These are phyloP conservation scores for Circinella minor DNA, from an alignment of 371 early-diverging fungal species.

Conservation along the genomic window DNA sequence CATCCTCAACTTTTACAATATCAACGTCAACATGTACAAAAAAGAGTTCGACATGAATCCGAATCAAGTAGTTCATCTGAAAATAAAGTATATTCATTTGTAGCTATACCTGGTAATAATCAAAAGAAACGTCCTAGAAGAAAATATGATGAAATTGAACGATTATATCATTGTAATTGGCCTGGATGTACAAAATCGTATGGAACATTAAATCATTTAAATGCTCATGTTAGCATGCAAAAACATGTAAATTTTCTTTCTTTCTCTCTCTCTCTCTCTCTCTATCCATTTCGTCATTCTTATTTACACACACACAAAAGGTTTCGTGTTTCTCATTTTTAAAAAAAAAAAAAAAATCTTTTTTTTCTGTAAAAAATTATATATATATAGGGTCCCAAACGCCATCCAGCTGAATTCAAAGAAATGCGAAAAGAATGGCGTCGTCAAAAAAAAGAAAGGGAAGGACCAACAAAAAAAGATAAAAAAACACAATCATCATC, in stretches of 20 bases:
- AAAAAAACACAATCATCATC: neutral
- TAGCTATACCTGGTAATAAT: conserved; percentile 63
- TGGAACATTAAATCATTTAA: conserved; percentile 76
- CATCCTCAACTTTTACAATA: neutral
- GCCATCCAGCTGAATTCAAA: conserved; percentile 52
- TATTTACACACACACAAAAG: too few species aligned
- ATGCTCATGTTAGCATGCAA: conserved; percentile 77
- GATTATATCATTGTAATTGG: conserved; percentile 70
- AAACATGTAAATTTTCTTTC: conserved; percentile 60
- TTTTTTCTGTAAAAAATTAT: neutral
- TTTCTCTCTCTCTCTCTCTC: neutral
- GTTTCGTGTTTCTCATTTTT: too few species aligned
- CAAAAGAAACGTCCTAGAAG: conserved; percentile 71
- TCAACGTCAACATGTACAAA: neutral
- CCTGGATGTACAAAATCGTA: conserved; percentile 68
- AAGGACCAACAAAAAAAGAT: conserved; percentile 12
- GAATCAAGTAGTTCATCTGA: conserved; percentile 35
- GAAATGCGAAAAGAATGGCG: conserved; percentile 54
- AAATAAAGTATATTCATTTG: conserved; percentile 52
- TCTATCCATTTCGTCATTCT: neutral
- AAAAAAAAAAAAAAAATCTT: neutral
- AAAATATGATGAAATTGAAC: conserved; percentile 72
- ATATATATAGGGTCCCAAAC: conserved; percentile 28
- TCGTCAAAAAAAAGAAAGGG: conserved; percentile 46
- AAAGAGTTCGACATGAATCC: conserved; percentile 35